phyloP scores from a whole-genome alignment of 495 filamentous ascomycete species.

The Xanthoparmelia taractica region DNA sequence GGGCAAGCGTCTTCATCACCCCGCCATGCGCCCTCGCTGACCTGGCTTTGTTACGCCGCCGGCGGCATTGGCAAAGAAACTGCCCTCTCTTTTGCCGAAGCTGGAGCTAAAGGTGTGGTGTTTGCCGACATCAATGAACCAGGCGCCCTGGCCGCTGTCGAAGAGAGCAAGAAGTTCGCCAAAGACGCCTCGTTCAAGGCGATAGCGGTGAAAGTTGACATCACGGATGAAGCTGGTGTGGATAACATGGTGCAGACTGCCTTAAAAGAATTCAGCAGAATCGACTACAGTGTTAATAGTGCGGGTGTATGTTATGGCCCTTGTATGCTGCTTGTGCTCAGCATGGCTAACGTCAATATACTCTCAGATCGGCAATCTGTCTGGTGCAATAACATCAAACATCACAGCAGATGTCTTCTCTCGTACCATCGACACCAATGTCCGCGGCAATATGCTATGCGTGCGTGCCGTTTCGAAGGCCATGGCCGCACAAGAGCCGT shows the following conservation, averaged over 20 bases:
- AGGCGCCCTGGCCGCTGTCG: conserved; percentile 24
- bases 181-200: conserved; percentile 27
- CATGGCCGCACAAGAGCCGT: conserved; percentile 1
- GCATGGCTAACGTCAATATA: neutral
- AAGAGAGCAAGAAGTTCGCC: conserved; percentile 28
- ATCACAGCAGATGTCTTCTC: neutral
- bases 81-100: conserved; percentile 29
- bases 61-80: conserved; percentile 34
- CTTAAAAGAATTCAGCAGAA: conserved; percentile 28
- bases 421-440: neutral
- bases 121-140: conserved; percentile 35
- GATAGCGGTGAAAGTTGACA: conserved; percentile 30
- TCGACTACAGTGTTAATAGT: conserved; percentile 34
- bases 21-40: neutral
- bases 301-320: conserved; percentile 29
- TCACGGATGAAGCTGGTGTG: conserved; percentile 29
- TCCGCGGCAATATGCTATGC: neutral
- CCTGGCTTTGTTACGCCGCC: conserved; percentile 4
- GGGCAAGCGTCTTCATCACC: too few species aligned
- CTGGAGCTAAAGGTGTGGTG: conserved; percentile 29
- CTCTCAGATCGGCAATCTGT: conserved; percentile 1
- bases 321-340: neutral
- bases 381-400: neutral
- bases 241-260: conserved; percentile 27
- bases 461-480: neutral